phyloP scores from a whole-genome alignment of 106 monocot genomes.

The Gastrodia elata region DNA sequence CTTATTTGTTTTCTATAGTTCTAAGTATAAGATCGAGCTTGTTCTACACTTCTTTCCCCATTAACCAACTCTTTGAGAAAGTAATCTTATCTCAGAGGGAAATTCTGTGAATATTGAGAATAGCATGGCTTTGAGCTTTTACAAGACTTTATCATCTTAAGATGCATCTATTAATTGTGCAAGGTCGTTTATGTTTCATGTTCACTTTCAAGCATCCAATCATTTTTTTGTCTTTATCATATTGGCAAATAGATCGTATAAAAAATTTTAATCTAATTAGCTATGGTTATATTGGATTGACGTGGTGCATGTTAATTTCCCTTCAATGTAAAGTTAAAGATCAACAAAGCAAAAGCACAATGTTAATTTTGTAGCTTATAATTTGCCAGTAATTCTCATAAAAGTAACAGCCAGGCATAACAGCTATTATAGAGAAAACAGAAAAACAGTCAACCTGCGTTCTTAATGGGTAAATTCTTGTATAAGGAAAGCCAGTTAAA shows the following conservation, averaged over 20 bases:
- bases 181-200: not conserved
- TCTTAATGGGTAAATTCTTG: slow-evolving; percentile 84
- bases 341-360: not conserved
- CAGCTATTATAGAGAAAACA: not conserved
- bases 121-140: too few relatives aligned
- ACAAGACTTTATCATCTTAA: too few relatives aligned
- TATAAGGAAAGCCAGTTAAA: slow-evolving; percentile 64
- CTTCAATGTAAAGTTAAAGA: not conserved
- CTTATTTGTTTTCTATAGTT: not conserved
- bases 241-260: not conserved
- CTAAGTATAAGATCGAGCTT: not conserved
- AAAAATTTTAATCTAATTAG: too few relatives aligned
- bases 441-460: slow-evolving; percentile 42
- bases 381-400: not conserved
- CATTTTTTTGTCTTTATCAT: not conserved
- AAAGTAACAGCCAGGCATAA: not conserved
- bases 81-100: not conserved
- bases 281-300: too few relatives aligned
- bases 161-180: not conserved
- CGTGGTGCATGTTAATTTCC: too few relatives aligned
- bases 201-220: not conserved
- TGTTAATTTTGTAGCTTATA: not conserved
- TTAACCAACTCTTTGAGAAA: not conserved
- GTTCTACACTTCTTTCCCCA: not conserved
- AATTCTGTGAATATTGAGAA: too few relatives aligned